Base-by-base conservation (phyloP, 768 basidiomycete species). In the Zangia roseola region DNA sequence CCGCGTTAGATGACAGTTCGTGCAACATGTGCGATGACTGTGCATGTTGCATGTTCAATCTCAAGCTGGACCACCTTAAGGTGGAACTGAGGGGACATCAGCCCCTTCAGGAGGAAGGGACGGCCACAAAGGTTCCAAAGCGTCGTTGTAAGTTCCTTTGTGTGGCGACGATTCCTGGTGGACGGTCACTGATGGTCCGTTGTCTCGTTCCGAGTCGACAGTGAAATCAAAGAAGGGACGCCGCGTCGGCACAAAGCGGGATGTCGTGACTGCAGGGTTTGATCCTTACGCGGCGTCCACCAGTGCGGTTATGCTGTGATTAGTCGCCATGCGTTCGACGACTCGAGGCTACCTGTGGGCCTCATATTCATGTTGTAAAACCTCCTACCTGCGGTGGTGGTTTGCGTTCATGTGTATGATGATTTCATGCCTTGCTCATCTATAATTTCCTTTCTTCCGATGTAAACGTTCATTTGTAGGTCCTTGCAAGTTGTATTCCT, bases 241-340 rank as follows among this genome's bases (percentile, higher is more conserved):
- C 28, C 52, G 42, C 23, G 13, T 20, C 10, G 34, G 23, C 33
- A 24, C 24, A 12, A 39, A 28, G 24, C 38, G 33, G 43, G 33
- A 45, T n/a, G 21, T 34, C 10, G 19, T 21, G 14, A 17, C 14
- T 31, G n/a, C 30, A 28, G 10, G 19, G 12, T 26, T 36, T 33
- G 50, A 49, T 44, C 56, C 55, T 17, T 44, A 20, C 17, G 49
- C 55, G 14, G 49, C 54, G 4, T 57, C 49, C 10, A 56, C 49
- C 9, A 47, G 56, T 39, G 39, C 56, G 4, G 20, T 50, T 28
- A 40, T n/a, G 45, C 43, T 54, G 16, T 57, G 42, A 49, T 23
- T 16, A 20, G n/a, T 19, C 13, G 5, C 35, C 13, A 19, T 26
- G 20, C 6, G 13, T 23, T 31, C 19, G 13, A 37, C 14, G 47